A percentile compares a stretch with the other conserved stretches of the same genome.
These are phyloP conservation scores for Pleurotus platypus DNA, from an alignment of 768 basidiomycete species.

Conservation along the genomic window DNA sequence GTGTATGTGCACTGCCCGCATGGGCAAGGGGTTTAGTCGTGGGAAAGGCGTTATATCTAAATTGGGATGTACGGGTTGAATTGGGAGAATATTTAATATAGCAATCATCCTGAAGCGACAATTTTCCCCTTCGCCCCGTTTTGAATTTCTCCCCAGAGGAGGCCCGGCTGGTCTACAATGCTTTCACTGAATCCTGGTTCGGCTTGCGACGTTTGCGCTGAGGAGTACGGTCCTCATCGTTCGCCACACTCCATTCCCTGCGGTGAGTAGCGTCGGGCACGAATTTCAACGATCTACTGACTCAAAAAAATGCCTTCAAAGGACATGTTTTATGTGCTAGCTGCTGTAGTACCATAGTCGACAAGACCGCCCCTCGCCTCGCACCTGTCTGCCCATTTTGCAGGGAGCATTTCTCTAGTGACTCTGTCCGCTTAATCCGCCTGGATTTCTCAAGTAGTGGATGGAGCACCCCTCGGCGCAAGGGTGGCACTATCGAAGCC, in stretches of 20 bases:
- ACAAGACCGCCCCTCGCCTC: conserved; percentile 71
- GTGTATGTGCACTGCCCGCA: conserved; percentile 2
- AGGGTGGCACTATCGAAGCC: conserved; percentile 44
- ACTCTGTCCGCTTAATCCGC: conserved; percentile 72
- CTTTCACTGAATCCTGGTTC: conserved; percentile 80
- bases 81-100: conserved; percentile 6
- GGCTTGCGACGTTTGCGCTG: conserved; percentile 87
- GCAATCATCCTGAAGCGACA: conserved; percentile 8
- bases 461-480: conserved; percentile 62
- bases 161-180: conserved; percentile 52
- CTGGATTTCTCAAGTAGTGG: conserved; percentile 71
- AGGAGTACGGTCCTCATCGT: conserved; percentile 75
- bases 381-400: conserved; percentile 83
- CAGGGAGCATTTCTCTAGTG: conserved; percentile 67
- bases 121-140: conserved; percentile 40
- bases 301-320: conserved; percentile 21
- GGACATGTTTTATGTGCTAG: conserved; percentile 77
- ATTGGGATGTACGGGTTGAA: conserved; percentile 5
- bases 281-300: not conserved
- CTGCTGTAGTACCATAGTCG: conserved; percentile 78
- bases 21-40: conserved; percentile 4
- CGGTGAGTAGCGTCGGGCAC: conserved; percentile 40
- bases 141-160: conserved; percentile 35
- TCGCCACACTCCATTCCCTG: conserved; percentile 80
- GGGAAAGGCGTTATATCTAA: conserved; percentile 1